Evolutionary conservation across 2,329 filamentous ascomycete genomes (phyloP), one percentile per base, ranked within the genome.

Genomic region (Monilinia polystroma): DNA sequence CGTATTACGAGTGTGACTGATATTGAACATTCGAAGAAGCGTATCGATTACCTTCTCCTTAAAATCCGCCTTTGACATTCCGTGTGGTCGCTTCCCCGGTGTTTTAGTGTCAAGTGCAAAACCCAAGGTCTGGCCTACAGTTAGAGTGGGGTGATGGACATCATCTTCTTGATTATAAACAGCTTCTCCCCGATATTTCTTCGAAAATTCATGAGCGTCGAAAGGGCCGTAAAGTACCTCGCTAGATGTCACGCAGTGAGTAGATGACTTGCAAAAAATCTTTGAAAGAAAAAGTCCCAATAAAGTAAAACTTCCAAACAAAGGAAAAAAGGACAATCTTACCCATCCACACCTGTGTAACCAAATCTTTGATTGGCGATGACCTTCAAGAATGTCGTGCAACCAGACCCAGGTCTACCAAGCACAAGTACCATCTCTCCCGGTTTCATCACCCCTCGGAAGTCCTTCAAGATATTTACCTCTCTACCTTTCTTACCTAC

Each of bases 1-100:
- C 0, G 93, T 97, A 75, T 93, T 85, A 63, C 87, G 85, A 0
- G 92, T 96, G 77, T 97, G 92, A 77, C 93, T 90, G 64, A 97
- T 96, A 75, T 94, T 95, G 82, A 97, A 96, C 90, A 96, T 95
- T 75, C 91, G 92, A 63, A 97, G 81, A 68, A 97, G 82, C 73
- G 89, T 85, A 23, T 86, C 83, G 68, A 93, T 83, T 67, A 96
- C 87, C 72, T 87, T 87, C 60, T 90, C 83, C 80, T 93, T 93
- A 81, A 94, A 94, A 20, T 90, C 87, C 7, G 79, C 77, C 76
- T 90, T 90, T 51, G 85, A 87, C 72, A 95, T 84, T 29, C 91
- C 91, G 4, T 83, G 85, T 0, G 91, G 90, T 57, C 92, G 83
- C 77, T 93, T 93, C 20, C 90, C 88, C 7, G 93, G 92, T 18